Conservation (phyloP, 768 basidiomycete species). For the Suillus fuscotomentosus region DNA sequence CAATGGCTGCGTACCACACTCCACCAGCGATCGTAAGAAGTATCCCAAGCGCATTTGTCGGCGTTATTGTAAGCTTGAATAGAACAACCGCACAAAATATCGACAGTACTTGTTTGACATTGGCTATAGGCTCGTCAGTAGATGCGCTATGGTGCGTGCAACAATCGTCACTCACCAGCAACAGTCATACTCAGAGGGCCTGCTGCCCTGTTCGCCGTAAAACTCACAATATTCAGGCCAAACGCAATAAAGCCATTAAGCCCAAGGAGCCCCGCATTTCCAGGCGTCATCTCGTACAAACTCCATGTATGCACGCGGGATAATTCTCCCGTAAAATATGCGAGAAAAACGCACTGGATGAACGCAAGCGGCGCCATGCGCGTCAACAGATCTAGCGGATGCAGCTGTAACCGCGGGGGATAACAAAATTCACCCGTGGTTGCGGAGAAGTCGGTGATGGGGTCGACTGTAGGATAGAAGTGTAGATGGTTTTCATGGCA, state of each 20-base stretch:
- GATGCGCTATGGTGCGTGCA: neutral
- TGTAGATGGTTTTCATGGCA: slow-evolving; percentile 90
- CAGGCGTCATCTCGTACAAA: slow-evolving; percentile 35
- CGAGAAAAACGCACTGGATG: slow-evolving; percentile 79
- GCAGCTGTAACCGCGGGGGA: slow-evolving; percentile 43
- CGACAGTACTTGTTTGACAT: slow-evolving; percentile 93
- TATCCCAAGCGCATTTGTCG: slow-evolving; percentile 82
- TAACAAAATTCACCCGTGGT: slow-evolving; percentile 20
- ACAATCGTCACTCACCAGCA: slow-evolving; percentile 54
- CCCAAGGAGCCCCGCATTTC: slow-evolving; percentile 52
- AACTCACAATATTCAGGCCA: slow-evolving; percentile 89
- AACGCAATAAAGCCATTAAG: slow-evolving; percentile 89
- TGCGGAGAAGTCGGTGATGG: slow-evolving; percentile 18
- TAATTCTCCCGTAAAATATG: slow-evolving; percentile 80
- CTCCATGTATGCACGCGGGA: slow-evolving; percentile 52
- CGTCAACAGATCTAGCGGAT: slow-evolving; percentile 84
- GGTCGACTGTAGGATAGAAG: slow-evolving; percentile 72
- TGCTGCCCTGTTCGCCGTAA: slow-evolving; percentile 92
- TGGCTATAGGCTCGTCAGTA: slow-evolving; percentile 46
- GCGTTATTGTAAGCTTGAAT: slow-evolving; percentile 80
- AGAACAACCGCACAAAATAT: slow-evolving; percentile 80
- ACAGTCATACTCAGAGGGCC: slow-evolving; percentile 92
- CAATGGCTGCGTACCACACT: slow-evolving; percentile 73
- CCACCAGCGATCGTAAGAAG: slow-evolving; percentile 83
- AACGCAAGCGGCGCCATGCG: slow-evolving; percentile 93